A percentile compares a stretch with the other conserved stretches of the same genome.
Evolutionary conservation across 1,284 basidiomycete species (phyloP).

Genomic region (Trichosporon asahii): DNA sequence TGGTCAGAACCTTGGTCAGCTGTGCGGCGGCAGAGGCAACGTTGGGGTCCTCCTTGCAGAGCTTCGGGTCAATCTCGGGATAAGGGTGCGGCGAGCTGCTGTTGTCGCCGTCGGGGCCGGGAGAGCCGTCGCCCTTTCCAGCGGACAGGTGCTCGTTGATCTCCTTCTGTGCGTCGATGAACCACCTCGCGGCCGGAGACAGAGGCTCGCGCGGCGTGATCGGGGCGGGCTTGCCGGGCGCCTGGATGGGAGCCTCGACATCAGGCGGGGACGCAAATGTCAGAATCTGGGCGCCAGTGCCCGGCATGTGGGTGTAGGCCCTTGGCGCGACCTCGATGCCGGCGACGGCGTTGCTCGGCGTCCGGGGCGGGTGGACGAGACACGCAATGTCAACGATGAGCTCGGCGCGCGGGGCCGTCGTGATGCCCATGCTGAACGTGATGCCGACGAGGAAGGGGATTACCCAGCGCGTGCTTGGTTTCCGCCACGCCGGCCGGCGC

Average conservation of each 20-base stretch:
- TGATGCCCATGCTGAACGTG: conserved; percentile 43
- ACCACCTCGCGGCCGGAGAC: conserved; percentile 47
- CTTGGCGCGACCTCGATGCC: neutral
- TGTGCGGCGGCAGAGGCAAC: conserved; percentile 70
- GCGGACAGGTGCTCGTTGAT: conserved; percentile 28
- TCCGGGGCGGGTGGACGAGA: conserved; percentile 45
- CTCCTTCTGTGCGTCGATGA: conserved; percentile 40
- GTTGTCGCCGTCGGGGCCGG: conserved; percentile 1
- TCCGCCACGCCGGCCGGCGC: conserved; percentile 40
- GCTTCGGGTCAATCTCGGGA: conserved; percentile 46
- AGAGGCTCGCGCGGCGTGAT: conserved; percentile 12
- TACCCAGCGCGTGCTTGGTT: conserved; percentile 43
- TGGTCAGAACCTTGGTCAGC: conserved; percentile 65
- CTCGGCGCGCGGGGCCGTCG: conserved; percentile 42
- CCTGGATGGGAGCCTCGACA: neutral
- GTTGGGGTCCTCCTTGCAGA: conserved; percentile 66
- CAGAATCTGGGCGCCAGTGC: neutral
- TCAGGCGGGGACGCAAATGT: neutral
- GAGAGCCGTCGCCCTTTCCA: neutral
- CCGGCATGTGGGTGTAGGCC: neutral
- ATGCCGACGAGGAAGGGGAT: conserved; percentile 43
- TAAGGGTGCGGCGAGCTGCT: conserved; percentile 24
- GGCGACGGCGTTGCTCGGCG: conserved; percentile 12
- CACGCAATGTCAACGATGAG: conserved; percentile 49
- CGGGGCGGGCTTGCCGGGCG: neutral